phyloP scores from a whole-genome alignment of 2,329 filamentous ascomycete species.

The Pseudocercospora musae region DNA sequence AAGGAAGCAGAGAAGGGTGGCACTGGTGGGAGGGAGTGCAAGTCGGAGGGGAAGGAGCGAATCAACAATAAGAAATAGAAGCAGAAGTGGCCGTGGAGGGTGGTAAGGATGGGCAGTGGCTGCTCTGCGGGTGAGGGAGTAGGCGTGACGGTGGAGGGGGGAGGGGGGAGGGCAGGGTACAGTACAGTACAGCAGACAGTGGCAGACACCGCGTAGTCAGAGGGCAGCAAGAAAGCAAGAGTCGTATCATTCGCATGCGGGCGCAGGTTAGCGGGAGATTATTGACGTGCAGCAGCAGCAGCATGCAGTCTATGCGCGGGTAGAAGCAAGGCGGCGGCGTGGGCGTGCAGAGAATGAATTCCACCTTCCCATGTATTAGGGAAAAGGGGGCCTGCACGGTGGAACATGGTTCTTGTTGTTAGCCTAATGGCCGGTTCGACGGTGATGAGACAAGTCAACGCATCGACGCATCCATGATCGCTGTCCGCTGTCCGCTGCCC shows the following conservation, averaged over 20 bases:
- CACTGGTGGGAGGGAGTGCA: neutral
- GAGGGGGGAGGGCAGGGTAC: neutral
- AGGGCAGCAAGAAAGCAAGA: too few relatives aligned
- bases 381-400: neutral
- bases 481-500: too few relatives aligned
- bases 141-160: neutral
- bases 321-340: conserved; percentile 1
- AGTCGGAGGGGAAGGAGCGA: conserved; percentile 5
- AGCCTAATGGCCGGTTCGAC: too few relatives aligned
- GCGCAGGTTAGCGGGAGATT: too few relatives aligned
- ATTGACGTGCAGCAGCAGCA: neutral
- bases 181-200: too few relatives aligned
- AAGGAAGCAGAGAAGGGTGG: conserved; percentile 6
- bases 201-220: too few relatives aligned
- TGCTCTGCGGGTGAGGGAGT: neutral
- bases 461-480: too few relatives aligned
- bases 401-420: neutral
- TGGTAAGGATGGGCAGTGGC: conserved; percentile 4
- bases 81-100: neutral
- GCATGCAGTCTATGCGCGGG: neutral
- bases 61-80: conserved; percentile 1
- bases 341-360: conserved; percentile 2
- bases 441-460: neutral
- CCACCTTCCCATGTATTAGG: neutral
- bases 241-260: too few relatives aligned